Percentiles rank a stretch among this genome's conserved stretches.
Conservation (phyloP, 306 rosid species). For the Erythrophleum fordii region DNA sequence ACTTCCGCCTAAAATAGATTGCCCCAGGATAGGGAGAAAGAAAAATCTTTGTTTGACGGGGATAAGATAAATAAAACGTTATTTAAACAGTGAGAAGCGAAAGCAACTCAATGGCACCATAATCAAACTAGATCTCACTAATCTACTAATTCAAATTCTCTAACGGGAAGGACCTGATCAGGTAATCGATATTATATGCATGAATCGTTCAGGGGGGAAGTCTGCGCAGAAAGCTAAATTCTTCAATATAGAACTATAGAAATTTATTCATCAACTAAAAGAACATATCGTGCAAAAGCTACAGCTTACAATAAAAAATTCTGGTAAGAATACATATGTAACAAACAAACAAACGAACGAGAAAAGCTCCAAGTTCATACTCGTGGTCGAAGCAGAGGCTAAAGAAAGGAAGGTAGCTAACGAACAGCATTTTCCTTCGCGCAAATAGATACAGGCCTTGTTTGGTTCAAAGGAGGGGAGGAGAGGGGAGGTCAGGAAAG, state of each 20-base stretch:
- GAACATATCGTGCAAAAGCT: background rate
- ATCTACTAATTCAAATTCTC: background rate
- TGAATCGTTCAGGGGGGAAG: background rate
- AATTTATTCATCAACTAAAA: background rate
- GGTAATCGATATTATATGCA: background rate
- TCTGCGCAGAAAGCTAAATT: background rate
- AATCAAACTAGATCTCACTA: conserved; percentile 9
- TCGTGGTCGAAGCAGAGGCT: background rate
- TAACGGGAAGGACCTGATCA: background rate
- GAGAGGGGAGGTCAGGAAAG: no score
- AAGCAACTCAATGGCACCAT: background rate
- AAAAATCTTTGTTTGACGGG: background rate
- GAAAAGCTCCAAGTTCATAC: background rate
- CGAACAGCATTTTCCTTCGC: background rate
- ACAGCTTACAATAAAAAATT: background rate
- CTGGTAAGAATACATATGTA: background rate
- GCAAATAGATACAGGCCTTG: no score
- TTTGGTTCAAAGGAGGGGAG: no score
- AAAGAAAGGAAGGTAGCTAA: background rate
- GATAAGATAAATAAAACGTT: background rate
- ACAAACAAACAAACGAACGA: background rate
- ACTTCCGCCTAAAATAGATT: background rate
- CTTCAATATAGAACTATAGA: background rate
- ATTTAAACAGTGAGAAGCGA: background rate
- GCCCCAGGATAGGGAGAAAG: background rate